Conservation (phyloP, 148 eudicot genomes). For the Rhododendron molle region DNA sequence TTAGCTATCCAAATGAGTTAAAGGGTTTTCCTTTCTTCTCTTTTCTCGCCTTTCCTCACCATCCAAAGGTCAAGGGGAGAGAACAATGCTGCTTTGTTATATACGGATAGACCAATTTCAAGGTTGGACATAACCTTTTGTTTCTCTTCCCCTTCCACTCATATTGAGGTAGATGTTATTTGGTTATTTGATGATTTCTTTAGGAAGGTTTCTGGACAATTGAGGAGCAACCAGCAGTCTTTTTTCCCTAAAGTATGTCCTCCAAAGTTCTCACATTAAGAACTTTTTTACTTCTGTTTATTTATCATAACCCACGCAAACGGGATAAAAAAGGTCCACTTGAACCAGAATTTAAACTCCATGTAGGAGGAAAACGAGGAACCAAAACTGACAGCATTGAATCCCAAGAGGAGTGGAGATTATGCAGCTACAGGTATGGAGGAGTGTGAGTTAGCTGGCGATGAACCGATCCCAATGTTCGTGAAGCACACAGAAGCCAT, state of each 20-base stretch:
- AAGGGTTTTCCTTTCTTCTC: background rate
- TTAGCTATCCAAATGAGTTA: background rate
- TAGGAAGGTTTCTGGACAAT: conserved; percentile 4
- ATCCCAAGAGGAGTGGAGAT: background rate
- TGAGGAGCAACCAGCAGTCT: background rate
- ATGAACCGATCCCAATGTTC: conserved; percentile 2
- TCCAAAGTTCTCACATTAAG: background rate
- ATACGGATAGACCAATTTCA: background rate
- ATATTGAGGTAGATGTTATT: background rate
- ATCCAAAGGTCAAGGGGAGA: background rate
- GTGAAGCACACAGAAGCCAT: conserved; percentile 11
- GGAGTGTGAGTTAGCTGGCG: background rate
- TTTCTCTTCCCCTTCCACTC: background rate
- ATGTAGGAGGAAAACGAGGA: background rate
- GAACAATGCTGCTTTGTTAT: background rate
- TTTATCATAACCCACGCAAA: background rate
- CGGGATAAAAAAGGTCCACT: background rate
- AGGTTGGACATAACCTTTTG: background rate
- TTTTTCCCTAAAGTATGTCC: background rate
- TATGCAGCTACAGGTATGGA: background rate
- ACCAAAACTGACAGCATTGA: background rate
- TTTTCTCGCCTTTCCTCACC: background rate
- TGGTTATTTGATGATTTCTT: background rate
- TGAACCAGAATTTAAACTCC: background rate
- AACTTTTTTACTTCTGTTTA: background rate